These are phyloP conservation scores for Botrytis fabae DNA, from an alignment of 2,329 filamentous ascomycete genomes.

Conservation along the genomic window DNA sequence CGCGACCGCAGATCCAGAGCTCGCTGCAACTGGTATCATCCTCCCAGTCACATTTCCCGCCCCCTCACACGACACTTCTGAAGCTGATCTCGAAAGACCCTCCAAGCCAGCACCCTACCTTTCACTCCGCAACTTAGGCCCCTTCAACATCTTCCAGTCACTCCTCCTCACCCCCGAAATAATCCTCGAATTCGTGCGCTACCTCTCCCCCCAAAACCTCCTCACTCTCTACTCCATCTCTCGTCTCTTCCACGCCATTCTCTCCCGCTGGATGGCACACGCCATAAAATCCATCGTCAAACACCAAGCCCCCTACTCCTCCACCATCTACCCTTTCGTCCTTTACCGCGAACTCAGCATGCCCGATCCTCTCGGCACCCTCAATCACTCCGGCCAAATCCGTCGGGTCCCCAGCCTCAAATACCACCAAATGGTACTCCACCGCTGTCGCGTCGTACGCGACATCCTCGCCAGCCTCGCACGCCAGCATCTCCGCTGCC, in stretches of 20 bases:
- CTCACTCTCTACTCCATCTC: neutral
- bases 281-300: constrained; percentile 51
- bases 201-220: constrained; percentile 5
- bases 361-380: constrained; percentile 56
- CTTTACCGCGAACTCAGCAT: constrained; percentile 59
- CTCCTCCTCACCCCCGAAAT: constrained; percentile 9
- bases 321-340: constrained; percentile 59
- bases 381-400: constrained; percentile 39
- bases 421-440: constrained; percentile 68
- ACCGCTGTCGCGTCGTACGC: constrained; percentile 55
- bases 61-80: too few relatives aligned
- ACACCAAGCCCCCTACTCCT: constrained; percentile 52
- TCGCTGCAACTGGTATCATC: neutral
- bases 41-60: neutral
- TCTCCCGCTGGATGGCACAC: neutral
- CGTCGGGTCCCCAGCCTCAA: constrained; percentile 61
- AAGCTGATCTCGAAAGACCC: neutral
- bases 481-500: constrained; percentile 57
- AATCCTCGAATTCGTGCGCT: neutral
- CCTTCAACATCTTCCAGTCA: constrained; percentile 1
- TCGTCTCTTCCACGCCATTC: neutral
- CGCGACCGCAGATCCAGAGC: neutral
- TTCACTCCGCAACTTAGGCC: neutral
- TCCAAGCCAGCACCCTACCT: neutral
- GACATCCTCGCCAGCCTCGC: constrained; percentile 65